Evolutionary conservation across 2,329 filamentous ascomycete genomes (phyloP), one percentile per base, ranked within the genome.

Genomic region (Metarhizium anisopliae): DNA sequence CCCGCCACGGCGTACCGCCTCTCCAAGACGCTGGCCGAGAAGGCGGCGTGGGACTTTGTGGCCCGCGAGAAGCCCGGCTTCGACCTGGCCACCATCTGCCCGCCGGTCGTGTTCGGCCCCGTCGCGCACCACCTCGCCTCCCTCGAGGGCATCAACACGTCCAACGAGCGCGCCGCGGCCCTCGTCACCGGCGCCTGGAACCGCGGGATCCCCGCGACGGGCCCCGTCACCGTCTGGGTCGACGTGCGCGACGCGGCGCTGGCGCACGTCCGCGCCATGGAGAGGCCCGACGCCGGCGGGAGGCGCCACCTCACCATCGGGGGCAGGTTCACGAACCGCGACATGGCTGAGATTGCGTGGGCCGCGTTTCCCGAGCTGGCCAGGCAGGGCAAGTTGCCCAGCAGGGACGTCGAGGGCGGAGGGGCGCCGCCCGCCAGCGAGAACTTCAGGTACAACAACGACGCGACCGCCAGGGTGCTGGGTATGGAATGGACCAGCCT

Each of bases 171-270:
- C n/a, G 64, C 83, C 55, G 78, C 78, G 16, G 69, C 71, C 35
- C 66, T 80, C 30, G 67, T 83, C n/a, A 65, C 67, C 14, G 80
- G 82, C 55, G 69, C 72, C 50, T 82, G 77, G 75, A 76, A 73
- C 64, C 60, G 64, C 36, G 64, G 61, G 38, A 69, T 82, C 53
- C 73, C 78, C 5, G 53, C 68, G 1, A 71, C 69, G 11, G 74
- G 73, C 13, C 66, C 65, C 7, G 70, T 74, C 54, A 67, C 70
- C 45, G 68, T 77, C 54, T 83, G 76, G 75, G 70, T 82, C 42
- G 81, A 84, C 63, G 81, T 83, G 38, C 72, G 81, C 30, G 80
- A 84, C 61, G 74, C 78, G 0, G 80, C 81, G 1, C 62, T 62
- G 50, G 80, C 79, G 7, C 81, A 84, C 61, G 67, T 83, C 20